Percentiles rank a stretch among this genome's conserved stretches.
Conservation (phyloP, 75 land plant species). For the Pinus taeda region DNA sequence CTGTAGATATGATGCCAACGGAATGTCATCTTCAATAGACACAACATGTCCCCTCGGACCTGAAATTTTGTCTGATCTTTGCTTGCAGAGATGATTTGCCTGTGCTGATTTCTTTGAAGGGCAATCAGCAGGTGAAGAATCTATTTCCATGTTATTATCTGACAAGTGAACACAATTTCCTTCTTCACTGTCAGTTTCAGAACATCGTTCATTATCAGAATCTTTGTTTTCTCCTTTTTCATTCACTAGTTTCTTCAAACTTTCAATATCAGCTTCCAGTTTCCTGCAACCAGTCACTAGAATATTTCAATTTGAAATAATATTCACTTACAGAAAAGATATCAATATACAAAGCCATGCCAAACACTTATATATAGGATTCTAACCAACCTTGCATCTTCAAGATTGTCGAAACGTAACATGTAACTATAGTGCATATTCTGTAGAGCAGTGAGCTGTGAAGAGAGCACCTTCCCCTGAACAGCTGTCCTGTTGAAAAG, state of each 20-base stretch:
- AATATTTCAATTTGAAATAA: background rate
- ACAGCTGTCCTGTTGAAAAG: constrained; percentile 61
- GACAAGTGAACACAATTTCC: constrained; percentile 2
- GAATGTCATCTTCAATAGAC: constrained; percentile 36
- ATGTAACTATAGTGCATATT: constrained; percentile 95
- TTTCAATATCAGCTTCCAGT: constrained; percentile 49
- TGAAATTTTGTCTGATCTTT: background rate
- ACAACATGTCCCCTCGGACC: background rate
- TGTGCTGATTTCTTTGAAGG: background rate
- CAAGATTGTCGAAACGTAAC: constrained; percentile 76
- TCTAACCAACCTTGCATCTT: constrained; percentile 75
- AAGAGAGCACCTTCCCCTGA: constrained; percentile 53
- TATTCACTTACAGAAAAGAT: background rate
- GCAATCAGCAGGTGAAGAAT: constrained; percentile 4
- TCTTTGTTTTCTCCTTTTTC: constrained; percentile 21
- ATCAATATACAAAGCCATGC: background rate
- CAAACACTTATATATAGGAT: background rate
- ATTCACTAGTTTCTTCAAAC: constrained; percentile 34
- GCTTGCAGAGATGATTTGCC: background rate
- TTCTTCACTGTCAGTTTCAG: constrained; percentile 81
- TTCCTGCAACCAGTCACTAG: constrained; percentile 41
- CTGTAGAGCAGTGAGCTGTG: constrained; percentile 73
- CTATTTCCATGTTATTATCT: constrained; percentile 18
- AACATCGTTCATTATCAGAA: constrained; percentile 45
- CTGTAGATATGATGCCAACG: constrained; percentile 33